Evolutionary conservation across 371 early-diverging fungal species (phyloP), one percentile per base, ranked within the genome.

Genomic region (Rhizopus arrhizus): DNA sequence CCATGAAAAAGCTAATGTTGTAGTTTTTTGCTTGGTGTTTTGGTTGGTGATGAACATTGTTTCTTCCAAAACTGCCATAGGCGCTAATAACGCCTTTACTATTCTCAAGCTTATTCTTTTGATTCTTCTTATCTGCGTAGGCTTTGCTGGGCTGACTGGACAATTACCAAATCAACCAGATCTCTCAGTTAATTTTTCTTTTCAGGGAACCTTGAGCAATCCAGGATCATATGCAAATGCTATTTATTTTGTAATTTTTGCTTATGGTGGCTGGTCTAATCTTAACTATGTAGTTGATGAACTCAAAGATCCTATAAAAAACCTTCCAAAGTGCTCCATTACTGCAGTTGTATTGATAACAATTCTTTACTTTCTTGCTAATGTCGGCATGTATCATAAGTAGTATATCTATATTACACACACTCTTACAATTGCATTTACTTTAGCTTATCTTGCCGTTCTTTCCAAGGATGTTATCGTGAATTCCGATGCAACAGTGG

Each of bases 181-280:
- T 15, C 22, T 64, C 2, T 10, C 49, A 12, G 51, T 46, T 4
- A 69, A 65, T 12, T 68, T 68, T 32, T 68, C 69, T 5, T 68
- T 68, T 31, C 29, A 61, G 2, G 69, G 65, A 1, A 68, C 69
- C 5, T 34, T 57, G 5, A 41, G 65, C 22, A 68, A 61, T n/a
- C 45, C 65, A 3, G 69, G 69, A 5, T 60, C 65, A 9, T 68
- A 64, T 33, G 69, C 69, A 3, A 61, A 29, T 22, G 65, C 61
- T 5, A 65, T 68, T 41, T 68, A 68, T n/a, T 68, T 65, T 54
- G 69, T 68, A 0, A 54, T 68, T 3, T 68, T 28, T 38, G 65
- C 69, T 5, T 68, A 68, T 45, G 69, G 61, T 11, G 69, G 69
- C 2, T 68, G 69, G 69, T 68, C 61, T 31, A 68, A 68, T 48